Percentiles rank a stretch among this genome's conserved stretches.
phyloP scores from a whole-genome alignment of 1,139 yeast species.

The Debaryomycetaceae sp. region DNA sequence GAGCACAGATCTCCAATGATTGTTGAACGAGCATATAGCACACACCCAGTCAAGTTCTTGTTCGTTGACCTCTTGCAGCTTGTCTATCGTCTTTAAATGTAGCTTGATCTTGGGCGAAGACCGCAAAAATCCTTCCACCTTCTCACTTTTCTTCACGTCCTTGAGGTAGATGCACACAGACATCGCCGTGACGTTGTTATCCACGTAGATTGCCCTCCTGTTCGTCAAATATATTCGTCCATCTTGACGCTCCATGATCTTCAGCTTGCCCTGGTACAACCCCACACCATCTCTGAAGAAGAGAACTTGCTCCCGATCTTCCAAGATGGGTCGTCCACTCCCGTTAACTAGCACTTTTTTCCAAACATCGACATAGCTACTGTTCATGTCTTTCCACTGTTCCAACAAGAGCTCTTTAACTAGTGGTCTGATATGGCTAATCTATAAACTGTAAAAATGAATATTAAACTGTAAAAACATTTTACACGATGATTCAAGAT shows the following conservation, averaged over 20 bases:
- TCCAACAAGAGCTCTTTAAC: neutral
- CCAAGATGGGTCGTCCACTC: conserved; percentile 47
- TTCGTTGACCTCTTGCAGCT: neutral
- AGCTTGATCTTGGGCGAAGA: conserved; percentile 73
- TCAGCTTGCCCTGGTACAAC: conserved; percentile 65
- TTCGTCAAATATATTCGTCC: conserved; percentile 81
- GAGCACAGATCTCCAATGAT: conserved; percentile 28
- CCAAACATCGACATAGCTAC: conserved; percentile 28
- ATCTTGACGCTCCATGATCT: conserved; percentile 59
- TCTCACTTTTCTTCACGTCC: conserved; percentile 42
- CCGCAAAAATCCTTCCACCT: conserved; percentile 63
- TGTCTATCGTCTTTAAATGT: conserved; percentile 13
- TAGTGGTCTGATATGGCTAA: too few relatives aligned
- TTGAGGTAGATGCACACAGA: conserved; percentile 52
- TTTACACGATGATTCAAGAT: too few relatives aligned
- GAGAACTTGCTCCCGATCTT: conserved; percentile 37
- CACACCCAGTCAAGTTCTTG: conserved; percentile 65
- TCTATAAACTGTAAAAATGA: too few relatives aligned
- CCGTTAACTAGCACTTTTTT: conserved; percentile 34
- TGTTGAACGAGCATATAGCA: conserved; percentile 75
- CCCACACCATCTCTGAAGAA: conserved; percentile 59
- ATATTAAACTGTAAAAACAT: too few relatives aligned
- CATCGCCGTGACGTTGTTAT: conserved; percentile 38
- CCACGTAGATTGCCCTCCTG: conserved; percentile 69
- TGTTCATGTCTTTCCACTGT: conserved; percentile 1